These are phyloP conservation scores for Hirsutella minnesotensis DNA, from an alignment of 2,329 filamentous ascomycete species.

Conservation along the genomic window DNA sequence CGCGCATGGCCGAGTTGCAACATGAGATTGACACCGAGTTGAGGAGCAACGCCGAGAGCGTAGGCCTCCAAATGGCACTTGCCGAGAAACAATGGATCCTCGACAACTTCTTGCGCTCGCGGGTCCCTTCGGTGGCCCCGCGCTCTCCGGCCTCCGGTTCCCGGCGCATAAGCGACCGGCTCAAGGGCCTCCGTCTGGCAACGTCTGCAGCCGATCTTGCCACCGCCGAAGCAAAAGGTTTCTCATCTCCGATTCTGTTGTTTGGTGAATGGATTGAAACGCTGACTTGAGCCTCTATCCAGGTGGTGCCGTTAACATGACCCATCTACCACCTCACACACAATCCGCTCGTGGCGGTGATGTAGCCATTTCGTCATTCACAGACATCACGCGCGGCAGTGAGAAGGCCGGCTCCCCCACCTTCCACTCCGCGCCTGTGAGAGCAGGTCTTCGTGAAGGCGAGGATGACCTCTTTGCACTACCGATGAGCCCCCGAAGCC, in stretches of 20 bases:
- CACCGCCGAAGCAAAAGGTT: constrained; percentile 34
- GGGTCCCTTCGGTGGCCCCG: constrained; percentile 7
- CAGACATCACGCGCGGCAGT: constrained; percentile 15
- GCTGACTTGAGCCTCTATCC: background rate
- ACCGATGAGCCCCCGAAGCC: constrained; percentile 74
- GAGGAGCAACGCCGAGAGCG: constrained; percentile 63
- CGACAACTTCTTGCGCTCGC: constrained; percentile 48
- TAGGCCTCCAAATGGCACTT: constrained; percentile 73
- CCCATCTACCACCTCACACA: constrained; percentile 19
- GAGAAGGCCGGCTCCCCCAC: constrained; percentile 11
- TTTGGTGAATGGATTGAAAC: constrained; percentile 8
- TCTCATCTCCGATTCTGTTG: background rate
- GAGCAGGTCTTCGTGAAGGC: constrained; percentile 11
- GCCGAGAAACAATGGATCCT: constrained; percentile 81
- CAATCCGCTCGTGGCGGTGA: constrained; percentile 19
- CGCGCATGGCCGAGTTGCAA: constrained; percentile 62
- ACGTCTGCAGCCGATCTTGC: constrained; percentile 55
- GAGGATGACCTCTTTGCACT: constrained; percentile 82
- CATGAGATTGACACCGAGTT: constrained; percentile 67
- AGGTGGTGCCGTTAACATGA: constrained; percentile 24
- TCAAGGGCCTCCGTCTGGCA: constrained; percentile 66
- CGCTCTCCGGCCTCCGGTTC: constrained; percentile 38
- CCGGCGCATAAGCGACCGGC: constrained; percentile 65
- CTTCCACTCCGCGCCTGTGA: constrained; percentile 10
- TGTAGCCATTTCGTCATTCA: constrained; percentile 24